Evolutionary conservation across 805 yeast genomes (phyloP).

Genomic region (Cyberlindnera samutprakarnensis): DNA sequence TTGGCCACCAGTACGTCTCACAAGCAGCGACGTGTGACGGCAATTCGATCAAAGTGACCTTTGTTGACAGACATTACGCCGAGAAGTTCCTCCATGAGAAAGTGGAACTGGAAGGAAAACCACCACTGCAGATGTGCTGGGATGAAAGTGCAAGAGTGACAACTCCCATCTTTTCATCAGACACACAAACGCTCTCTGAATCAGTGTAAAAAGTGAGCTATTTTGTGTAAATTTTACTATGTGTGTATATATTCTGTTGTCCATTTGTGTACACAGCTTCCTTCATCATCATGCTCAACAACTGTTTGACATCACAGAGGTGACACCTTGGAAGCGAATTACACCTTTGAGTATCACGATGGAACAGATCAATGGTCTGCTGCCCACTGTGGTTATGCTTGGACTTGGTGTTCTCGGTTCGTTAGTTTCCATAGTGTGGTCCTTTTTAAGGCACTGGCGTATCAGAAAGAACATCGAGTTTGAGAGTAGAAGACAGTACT

Average conservation of each 20-base stretch:
- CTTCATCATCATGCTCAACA: neutral
- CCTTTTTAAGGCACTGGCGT: neutral
- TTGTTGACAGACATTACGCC: slow-evolving; percentile 17
- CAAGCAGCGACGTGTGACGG: slow-evolving; percentile 4
- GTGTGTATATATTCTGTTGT: too few relatives aligned
- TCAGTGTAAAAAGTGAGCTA: too few relatives aligned
- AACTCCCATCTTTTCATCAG: neutral
- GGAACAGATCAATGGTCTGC: neutral
- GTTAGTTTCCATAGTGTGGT: neutral
- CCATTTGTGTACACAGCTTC: too few relatives aligned
- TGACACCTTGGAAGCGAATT: neutral
- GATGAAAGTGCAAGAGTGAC: slow-evolving; percentile 12
- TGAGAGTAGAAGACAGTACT: slow-evolving; percentile 1
- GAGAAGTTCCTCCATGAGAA: slow-evolving; percentile 15
- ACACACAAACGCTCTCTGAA: too few relatives aligned
- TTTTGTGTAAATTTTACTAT: too few relatives aligned
- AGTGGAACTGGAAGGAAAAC: slow-evolving; percentile 7
- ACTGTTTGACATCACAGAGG: neutral
- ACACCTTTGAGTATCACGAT: neutral
- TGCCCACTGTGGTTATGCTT: neutral
- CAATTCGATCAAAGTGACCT: slow-evolving; percentile 12
- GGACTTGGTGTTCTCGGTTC: neutral
- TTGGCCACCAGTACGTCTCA: slow-evolving; percentile 11
- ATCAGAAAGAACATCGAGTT: slow-evolving; percentile 2
- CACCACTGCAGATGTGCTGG: slow-evolving; percentile 13